Evolutionary conservation across 2,329 filamentous ascomycete genomes (phyloP).

Genomic region (Blumeria hordei): DNA sequence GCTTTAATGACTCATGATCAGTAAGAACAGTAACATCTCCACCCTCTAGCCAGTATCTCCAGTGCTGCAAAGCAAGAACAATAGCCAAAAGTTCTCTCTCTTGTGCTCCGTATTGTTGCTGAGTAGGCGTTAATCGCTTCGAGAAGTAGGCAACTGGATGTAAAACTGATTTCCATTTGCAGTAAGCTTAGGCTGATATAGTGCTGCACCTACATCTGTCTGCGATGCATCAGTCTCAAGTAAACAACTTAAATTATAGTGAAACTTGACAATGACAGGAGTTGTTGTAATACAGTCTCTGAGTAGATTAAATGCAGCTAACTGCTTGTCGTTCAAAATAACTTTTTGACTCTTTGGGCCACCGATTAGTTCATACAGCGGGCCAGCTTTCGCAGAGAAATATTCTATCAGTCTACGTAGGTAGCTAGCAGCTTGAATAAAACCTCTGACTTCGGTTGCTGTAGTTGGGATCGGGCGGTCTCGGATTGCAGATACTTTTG

Average conservation of each 20-base stretch:
- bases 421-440: background rate
- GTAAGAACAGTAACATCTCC: background rate
- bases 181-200: background rate
- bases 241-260: background rate
- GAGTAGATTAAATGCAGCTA: background rate
- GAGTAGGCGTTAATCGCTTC: background rate
- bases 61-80: background rate
- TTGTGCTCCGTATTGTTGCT: background rate
- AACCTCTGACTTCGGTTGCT: background rate
- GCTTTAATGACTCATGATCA: background rate
- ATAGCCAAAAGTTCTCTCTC: slow-evolving; percentile 1
- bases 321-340: background rate
- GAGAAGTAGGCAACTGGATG: slow-evolving; percentile 1
- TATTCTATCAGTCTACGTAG: background rate
- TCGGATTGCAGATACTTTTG: background rate
- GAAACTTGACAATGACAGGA: background rate
- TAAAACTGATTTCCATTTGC: slow-evolving; percentile 1
- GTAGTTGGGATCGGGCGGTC: background rate
- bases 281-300: background rate
- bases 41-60: background rate
- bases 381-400: background rate
- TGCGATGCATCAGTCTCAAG: background rate
- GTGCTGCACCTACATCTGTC: background rate
- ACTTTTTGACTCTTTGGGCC: background rate
- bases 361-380: background rate